These are phyloP conservation scores for Aplosporella prunicola DNA, from an alignment of 2,329 filamentous ascomycete genomes.

Conservation along the genomic window DNA sequence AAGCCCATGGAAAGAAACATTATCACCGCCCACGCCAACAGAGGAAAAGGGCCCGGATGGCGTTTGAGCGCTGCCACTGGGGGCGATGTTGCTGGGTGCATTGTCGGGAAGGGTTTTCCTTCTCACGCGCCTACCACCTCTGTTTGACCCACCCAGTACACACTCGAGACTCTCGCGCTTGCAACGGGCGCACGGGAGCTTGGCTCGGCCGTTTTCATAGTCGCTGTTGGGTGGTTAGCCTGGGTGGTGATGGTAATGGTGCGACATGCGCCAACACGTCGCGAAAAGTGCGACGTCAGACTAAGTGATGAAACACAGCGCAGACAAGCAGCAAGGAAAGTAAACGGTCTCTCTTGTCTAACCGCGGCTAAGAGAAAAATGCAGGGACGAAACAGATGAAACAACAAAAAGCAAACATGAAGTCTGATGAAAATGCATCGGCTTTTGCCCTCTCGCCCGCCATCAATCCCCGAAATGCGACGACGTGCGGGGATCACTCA, in stretches of 20 bases:
- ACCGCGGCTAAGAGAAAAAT: too few relatives aligned
- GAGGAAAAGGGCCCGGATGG: constrained; percentile 14
- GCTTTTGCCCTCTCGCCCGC: constrained; percentile 8
- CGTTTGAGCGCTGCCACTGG: constrained; percentile 13
- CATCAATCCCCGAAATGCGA: constrained; percentile 1
- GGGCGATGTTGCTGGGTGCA: constrained; percentile 17
- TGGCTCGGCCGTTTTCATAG: constrained; percentile 32
- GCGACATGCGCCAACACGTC: too few relatives aligned
- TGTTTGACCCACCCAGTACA: constrained; percentile 49
- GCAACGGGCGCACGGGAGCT: constrained; percentile 48
- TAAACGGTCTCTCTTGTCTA: too few relatives aligned
- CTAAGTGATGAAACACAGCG: too few relatives aligned
- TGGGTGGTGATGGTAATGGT: too few relatives aligned
- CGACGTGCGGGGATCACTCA: constrained; percentile 19
- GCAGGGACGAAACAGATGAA: too few relatives aligned
- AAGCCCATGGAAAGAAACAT: constrained; percentile 25
- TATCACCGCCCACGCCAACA: constrained; percentile 15
- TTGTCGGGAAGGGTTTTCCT: constrained; percentile 32
- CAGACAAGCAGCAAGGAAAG: too few relatives aligned
- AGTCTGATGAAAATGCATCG: too few relatives aligned
- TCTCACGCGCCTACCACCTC: constrained; percentile 48
- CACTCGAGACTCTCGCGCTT: constrained; percentile 49
- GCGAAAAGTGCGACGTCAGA: too few relatives aligned
- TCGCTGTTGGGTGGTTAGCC: too few relatives aligned
- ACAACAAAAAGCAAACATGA: too few relatives aligned